Percentiles rank a stretch among this genome's conserved stretches.
These are phyloP conservation scores for Fusarium sp. DNA, from an alignment of 2,329 filamentous ascomycete genomes.

Conservation along the genomic window DNA sequence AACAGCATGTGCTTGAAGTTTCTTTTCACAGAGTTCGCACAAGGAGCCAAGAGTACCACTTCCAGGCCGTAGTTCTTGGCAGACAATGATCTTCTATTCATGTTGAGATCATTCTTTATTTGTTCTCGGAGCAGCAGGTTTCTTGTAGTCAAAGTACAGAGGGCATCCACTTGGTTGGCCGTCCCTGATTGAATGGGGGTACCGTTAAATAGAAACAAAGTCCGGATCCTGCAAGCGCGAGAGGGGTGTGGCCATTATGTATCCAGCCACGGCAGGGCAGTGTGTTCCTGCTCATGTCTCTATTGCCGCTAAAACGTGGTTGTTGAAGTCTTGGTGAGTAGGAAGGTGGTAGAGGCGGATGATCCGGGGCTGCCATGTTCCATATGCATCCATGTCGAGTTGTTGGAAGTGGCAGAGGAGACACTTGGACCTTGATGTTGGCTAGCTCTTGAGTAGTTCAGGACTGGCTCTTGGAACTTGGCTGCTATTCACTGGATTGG, in stretches of 20 bases:
- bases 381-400: not conserved
- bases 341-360: not conserved
- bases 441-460: not conserved
- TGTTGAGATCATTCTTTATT: not conserved
- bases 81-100: not conserved
- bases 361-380: not conserved
- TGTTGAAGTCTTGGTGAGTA: not conserved
- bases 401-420: not conserved
- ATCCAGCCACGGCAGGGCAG: constrained; percentile 7
- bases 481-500: not conserved
- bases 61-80: not conserved
- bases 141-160: not conserved
- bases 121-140: not conserved
- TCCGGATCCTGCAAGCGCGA: constrained; percentile 17
- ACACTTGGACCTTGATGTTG: not conserved
- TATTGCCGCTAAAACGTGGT: not conserved
- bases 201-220: constrained; percentile 3
- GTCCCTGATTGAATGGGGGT: constrained; percentile 13
- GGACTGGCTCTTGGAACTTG: not conserved
- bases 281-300: constrained; percentile 3
- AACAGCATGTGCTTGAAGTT: not conserved
- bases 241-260: constrained; percentile 12
- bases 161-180: not conserved
- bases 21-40: too few relatives aligned
- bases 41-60: not conserved